Conservation (phyloP, 1,284 basidiomycete genomes). For the Tilletiopsis washingtonensis region DNA sequence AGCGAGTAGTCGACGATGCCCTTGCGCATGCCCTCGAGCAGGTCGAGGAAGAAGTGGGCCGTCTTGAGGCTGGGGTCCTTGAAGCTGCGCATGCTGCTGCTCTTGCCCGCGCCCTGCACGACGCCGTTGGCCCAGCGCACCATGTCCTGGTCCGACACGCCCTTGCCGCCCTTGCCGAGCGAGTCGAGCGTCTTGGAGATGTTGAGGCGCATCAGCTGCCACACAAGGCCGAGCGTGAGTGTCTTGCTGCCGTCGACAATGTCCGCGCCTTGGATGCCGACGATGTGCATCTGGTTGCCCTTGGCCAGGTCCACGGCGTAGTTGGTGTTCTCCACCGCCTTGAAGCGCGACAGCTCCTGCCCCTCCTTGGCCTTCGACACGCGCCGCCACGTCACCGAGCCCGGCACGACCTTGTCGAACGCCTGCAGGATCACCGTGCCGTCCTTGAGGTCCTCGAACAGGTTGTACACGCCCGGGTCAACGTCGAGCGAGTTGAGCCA, state of each 20-base stretch:
- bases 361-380: conserved; percentile 81
- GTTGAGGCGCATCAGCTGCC: conserved; percentile 92
- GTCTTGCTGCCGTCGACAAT: conserved; percentile 89
- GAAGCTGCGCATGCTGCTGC: conserved; percentile 71
- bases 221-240: conserved; percentile 87
- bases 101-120: conserved; percentile 67
- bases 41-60: conserved; percentile 85
- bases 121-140: conserved; percentile 91
- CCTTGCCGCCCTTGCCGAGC: conserved; percentile 65
- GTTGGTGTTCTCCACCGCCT: conserved; percentile 96
- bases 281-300: conserved; percentile 86
- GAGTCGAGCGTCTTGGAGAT: conserved; percentile 83
- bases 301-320: conserved; percentile 88
- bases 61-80: conserved; percentile 87
- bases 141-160: conserved; percentile 85
- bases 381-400: conserved; percentile 84
- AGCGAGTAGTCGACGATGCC: conserved; percentile 90
- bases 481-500: conserved; percentile 97
- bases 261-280: conserved; percentile 94
- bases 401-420: conserved; percentile 89
- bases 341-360: conserved; percentile 83
- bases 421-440: conserved; percentile 86
- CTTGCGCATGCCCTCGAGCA: conserved; percentile 81
- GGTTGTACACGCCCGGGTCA: conserved; percentile 88
- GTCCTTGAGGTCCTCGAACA: conserved; percentile 90